Percentiles rank a stretch among this genome's conserved stretches.
Conservation (phyloP, 345 rosid species). For the Gossypium herbaceum region DNA sequence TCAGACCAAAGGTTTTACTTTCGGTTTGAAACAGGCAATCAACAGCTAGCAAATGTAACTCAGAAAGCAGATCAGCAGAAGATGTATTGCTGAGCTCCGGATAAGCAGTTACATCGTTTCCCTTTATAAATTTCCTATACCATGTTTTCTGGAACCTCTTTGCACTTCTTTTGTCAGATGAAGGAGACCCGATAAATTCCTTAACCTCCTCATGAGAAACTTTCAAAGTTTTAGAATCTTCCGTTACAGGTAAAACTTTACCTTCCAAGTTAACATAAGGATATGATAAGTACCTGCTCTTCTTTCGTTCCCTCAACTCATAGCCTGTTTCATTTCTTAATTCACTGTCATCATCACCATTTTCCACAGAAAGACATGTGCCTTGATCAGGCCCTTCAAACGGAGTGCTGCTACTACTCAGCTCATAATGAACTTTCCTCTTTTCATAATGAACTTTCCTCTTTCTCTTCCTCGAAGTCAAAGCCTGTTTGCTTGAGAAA, state of each 20-base stretch:
- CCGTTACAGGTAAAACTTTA: slow-evolving; percentile 26
- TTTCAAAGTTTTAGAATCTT: slow-evolving; percentile 18
- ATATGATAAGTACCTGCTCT: slow-evolving; percentile 66
- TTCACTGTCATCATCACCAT: slow-evolving; percentile 13
- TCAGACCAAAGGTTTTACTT: slow-evolving; percentile 35
- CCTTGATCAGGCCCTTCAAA: slow-evolving; percentile 24
- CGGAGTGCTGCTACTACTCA: slow-evolving; percentile 14
- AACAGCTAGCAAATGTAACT: slow-evolving; percentile 51
- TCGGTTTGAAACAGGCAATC: slow-evolving; percentile 40
- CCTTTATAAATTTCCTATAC: slow-evolving; percentile 45
- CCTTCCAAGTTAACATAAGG: slow-evolving; percentile 51
- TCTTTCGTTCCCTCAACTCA: slow-evolving; percentile 55
- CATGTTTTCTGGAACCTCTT: slow-evolving; percentile 56
- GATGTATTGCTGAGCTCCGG: slow-evolving; percentile 44
- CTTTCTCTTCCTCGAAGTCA: slow-evolving; percentile 34
- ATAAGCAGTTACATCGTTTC: slow-evolving; percentile 31
- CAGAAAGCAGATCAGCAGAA: slow-evolving; percentile 49
- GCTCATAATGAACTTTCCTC: slow-evolving; percentile 17
- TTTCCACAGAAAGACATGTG: slow-evolving; percentile 15
- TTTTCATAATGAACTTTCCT: slow-evolving; percentile 20
- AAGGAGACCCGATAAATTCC: slow-evolving; percentile 45
- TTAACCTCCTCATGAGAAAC: slow-evolving; percentile 21
- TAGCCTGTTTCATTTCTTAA: slow-evolving; percentile 27
- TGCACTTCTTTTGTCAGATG: slow-evolving; percentile 44
- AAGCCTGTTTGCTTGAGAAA: slow-evolving; percentile 22